Evolutionary conservation across 2,329 filamentous ascomycete genomes (phyloP).

Genomic region (Dothidotthia symphoricarpi): DNA sequence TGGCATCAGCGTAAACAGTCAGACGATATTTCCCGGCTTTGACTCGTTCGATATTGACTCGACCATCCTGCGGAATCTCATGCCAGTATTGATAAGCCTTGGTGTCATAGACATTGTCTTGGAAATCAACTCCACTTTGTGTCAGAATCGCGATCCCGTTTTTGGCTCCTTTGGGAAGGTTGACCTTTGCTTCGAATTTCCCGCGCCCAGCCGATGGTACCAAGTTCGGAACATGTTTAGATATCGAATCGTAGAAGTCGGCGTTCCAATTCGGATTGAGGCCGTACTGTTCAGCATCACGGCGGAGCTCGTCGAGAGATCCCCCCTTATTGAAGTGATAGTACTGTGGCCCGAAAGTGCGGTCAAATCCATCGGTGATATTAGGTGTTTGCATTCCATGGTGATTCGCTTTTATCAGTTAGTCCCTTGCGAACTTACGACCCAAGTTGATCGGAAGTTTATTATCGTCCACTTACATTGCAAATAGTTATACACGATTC

Average conservation of each 20-base stretch:
- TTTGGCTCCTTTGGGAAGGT: slow-evolving; percentile 53
- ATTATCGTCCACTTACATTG: too few species aligned
- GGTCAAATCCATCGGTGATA: slow-evolving; percentile 52
- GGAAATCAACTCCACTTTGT: slow-evolving; percentile 53
- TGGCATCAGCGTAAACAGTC: slow-evolving; percentile 60
- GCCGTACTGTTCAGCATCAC: slow-evolving; percentile 56
- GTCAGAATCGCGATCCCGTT: slow-evolving; percentile 56
- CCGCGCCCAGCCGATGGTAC: slow-evolving; percentile 53
- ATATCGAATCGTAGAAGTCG: slow-evolving; percentile 63
- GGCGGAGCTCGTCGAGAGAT: slow-evolving; percentile 46
- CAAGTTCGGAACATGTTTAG: slow-evolving; percentile 58
- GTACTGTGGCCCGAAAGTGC: slow-evolving; percentile 59
- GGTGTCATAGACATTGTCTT: slow-evolving; percentile 57
- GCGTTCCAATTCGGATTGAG: slow-evolving; percentile 54
- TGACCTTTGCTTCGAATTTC: slow-evolving; percentile 51
- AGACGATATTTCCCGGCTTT: slow-evolving; percentile 60
- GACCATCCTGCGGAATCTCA: slow-evolving; percentile 46
- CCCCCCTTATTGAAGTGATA: slow-evolving; percentile 61
- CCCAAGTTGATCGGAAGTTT: too few species aligned
- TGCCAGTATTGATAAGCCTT: slow-evolving; percentile 62
- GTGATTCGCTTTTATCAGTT: slow-evolving; percentile 49
- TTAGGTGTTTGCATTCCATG: slow-evolving; percentile 63
- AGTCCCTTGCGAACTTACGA: too few species aligned
- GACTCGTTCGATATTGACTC: slow-evolving; percentile 54
- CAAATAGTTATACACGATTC: slow-evolving; percentile 65